phyloP scores from a whole-genome alignment of 2,329 filamentous ascomycete species.

The Diaporthe eres region DNA sequence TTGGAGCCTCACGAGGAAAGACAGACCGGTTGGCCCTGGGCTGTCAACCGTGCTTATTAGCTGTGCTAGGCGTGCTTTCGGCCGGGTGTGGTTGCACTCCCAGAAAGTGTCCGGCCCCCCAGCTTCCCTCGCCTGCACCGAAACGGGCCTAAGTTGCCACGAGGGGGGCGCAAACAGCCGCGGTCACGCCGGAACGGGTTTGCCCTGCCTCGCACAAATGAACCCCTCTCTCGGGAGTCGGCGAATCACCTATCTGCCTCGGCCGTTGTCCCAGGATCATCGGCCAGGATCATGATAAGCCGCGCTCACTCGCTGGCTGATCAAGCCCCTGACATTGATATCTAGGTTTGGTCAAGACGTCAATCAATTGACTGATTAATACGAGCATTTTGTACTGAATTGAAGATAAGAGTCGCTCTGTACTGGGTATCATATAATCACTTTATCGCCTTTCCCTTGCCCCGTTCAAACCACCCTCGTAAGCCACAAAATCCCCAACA shows the following conservation, averaged over 20 bases:
- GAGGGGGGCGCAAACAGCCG: conserved; percentile 6
- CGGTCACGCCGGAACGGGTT: conserved; percentile 13
- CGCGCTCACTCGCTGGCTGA: not conserved
- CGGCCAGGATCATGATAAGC: not conserved
- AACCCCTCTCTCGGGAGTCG: conserved; percentile 16
- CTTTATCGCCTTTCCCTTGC: not conserved
- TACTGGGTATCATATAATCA: conserved; percentile 12
- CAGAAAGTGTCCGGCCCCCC: not conserved
- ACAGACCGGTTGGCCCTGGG: not conserved
- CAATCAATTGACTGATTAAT: not conserved
- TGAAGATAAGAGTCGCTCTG: not conserved
- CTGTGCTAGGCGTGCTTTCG: not conserved
- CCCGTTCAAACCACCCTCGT: not conserved
- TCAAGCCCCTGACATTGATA: conserved; percentile 1
- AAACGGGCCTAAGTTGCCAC: conserved; percentile 20
- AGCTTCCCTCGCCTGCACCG: conserved; percentile 18
- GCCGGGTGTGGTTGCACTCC: conserved; percentile 16
- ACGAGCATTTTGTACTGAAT: not conserved
- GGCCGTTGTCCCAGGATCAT: not conserved
- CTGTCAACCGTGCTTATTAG: not conserved
- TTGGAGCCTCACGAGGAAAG: too few species aligned
- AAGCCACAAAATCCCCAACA: not conserved
- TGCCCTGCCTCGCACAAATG: conserved; percentile 8
- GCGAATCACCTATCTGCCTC: conserved; percentile 19
- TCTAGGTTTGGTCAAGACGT: not conserved